Evolutionary conservation across 2,329 filamentous ascomycete genomes (phyloP), one percentile per base, ranked within the genome.

Genomic region (Apiospora marii): DNA sequence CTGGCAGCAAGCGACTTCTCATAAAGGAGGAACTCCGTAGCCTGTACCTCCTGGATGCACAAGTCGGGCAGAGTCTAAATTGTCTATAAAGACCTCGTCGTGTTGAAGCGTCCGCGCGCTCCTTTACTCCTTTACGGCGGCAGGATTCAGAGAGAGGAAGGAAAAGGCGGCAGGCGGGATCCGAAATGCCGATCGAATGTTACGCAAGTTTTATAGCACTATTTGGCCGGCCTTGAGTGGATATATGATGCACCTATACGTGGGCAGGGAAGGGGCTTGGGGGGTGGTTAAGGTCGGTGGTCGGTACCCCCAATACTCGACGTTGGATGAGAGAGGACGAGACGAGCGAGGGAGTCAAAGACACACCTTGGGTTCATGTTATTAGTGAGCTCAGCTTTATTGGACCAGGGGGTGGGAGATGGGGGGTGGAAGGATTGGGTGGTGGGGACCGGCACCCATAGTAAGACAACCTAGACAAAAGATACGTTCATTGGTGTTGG

Each of bases 311-410:
- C 30, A 64, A 64, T 64, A 64, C 58, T 64, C 58, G 19, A 64
- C 4, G 58, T 64, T 64, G 58, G 34, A 64, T n/a, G 30, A 37
- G 53, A n/a, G 53, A 34, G 8, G 37, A 10, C 27, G 37, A 41
- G 37, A 41, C 37, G 37, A 41, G 53, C 37, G 53, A 61, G 53
- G 30, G 53, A 61, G 53, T 27, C n/a, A 64, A 30, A 37, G 34
- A 30, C 58, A 41, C 37, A 41, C 8, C 37, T 41, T 41, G 37
- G 37, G 37, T 41, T 41, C 37, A 41, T 41, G 37, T 37, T 41
- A 64, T 64, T 64, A 64, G 58, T 64, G 58, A 64, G 58, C 58
- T 41, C 58, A 64, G 58, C 58, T 37, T 64, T 64, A 64, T 64
- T 64, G 58, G 58, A 64, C 58, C 22, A 64, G 58, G 58, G 51